Conservation (phyloP, 1,284 basidiomycete genomes). For the Peniophora sp. region DNA sequence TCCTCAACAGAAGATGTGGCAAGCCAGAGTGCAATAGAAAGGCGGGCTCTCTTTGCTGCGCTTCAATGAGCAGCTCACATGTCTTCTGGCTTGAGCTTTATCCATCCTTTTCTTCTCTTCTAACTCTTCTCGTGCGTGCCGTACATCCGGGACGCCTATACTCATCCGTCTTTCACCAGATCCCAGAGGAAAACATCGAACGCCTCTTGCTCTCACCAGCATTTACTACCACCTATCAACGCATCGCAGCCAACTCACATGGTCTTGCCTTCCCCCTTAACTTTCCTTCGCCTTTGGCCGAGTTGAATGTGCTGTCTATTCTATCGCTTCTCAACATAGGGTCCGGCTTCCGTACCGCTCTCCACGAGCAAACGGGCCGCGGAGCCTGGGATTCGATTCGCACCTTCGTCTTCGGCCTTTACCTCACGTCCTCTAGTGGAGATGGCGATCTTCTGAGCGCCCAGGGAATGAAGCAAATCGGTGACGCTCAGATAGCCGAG, state of each 20-base stretch:
- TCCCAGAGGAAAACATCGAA: conserved; percentile 45
- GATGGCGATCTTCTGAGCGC: conserved; percentile 61
- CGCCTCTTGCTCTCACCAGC: conserved; percentile 56
- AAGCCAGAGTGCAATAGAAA: too few species aligned
- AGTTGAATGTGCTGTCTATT: conserved; percentile 67
- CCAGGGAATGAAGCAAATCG: conserved; percentile 50
- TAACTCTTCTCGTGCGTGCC: background rate
- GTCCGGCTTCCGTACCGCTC: conserved; percentile 66
- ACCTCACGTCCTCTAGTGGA: conserved; percentile 51
- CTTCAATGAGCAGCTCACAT: too few species aligned
- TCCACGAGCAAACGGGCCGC: conserved; percentile 61
- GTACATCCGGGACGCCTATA: conserved; percentile 3
- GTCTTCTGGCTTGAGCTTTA: too few species aligned
- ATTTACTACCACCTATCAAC: conserved; percentile 54
- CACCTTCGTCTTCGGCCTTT: conserved; percentile 62
- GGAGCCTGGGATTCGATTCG: conserved; percentile 79
- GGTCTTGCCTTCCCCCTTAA: conserved; percentile 70
- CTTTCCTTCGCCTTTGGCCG: conserved; percentile 60
- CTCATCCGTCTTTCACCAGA: conserved; percentile 28
- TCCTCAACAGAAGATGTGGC: too few species aligned
- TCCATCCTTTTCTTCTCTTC: background rate
- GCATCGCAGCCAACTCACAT: conserved; percentile 48
- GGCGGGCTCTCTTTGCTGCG: too few species aligned
- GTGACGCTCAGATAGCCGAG: conserved; percentile 55
- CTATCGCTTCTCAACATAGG: conserved; percentile 76